Percentiles rank a stretch among this genome's conserved stretches.
Conservation (phyloP, 2,329 filamentous ascomycete genomes). For the Diaporthe sp. region DNA sequence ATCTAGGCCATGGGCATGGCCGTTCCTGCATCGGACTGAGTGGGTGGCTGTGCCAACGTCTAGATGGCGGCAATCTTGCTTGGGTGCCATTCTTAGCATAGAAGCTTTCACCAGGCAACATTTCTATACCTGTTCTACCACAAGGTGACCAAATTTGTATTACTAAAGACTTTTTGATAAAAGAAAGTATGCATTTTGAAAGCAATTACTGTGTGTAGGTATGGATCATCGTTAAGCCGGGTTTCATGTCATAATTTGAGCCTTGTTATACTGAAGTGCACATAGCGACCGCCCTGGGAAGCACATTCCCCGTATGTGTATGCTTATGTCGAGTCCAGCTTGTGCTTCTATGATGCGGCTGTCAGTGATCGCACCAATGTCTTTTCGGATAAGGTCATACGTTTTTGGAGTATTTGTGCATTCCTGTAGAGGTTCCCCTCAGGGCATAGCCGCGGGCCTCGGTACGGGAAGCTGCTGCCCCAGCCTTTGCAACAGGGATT, state of each 20-base stretch:
- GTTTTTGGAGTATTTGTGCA: neutral
- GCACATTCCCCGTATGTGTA: neutral
- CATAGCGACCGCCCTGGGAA: neutral
- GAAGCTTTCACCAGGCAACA: no score
- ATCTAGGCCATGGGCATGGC: no score
- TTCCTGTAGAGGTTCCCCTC: neutral
- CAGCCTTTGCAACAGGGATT: neutral
- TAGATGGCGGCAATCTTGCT: no score
- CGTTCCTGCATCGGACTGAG: no score
- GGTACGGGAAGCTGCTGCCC: neutral
- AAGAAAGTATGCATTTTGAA: no score
- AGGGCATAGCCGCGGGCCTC: neutral
- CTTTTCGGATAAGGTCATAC: neutral
- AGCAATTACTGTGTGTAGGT: no score
- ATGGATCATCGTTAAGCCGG: no score
- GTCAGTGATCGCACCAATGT: neutral
- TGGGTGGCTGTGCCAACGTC: no score
- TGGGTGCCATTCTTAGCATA: no score
- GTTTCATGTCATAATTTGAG: neutral
- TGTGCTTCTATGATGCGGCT: neutral
- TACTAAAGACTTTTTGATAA: no score
- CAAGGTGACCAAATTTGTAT: no score
- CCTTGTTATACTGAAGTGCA: neutral
- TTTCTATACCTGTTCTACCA: no score
- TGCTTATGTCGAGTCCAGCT: neutral